A percentile compares a stretch with the other conserved stretches of the same genome.
Evolutionary conservation across 768 basidiomycete species (phyloP).

Genomic region (Rhodotorula toruloides): DNA sequence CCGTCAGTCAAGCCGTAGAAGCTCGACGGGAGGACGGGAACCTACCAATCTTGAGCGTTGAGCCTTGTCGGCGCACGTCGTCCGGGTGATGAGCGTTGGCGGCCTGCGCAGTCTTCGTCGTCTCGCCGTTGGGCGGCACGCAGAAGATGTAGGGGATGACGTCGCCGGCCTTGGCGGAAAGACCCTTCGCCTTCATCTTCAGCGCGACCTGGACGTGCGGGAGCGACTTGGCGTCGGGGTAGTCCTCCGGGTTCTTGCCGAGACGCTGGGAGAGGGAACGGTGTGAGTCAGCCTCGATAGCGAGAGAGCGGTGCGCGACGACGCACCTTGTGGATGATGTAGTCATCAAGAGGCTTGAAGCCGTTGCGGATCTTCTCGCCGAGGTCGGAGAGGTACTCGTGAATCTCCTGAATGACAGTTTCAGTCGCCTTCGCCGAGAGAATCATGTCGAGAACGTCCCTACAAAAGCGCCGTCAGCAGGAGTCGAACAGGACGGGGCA

Average conservation of each 20-base stretch:
- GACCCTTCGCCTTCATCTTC: slow-evolving; percentile 77
- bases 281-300: not conserved
- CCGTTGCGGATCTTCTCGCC: slow-evolving; percentile 74
- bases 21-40: slow-evolving; percentile 1
- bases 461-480: slow-evolving; percentile 43
- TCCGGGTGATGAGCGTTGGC: slow-evolving; percentile 91
- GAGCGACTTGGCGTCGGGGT: slow-evolving; percentile 88
- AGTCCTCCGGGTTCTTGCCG: slow-evolving; percentile 94
- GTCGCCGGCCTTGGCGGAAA: slow-evolving; percentile 74
- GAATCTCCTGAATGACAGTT: slow-evolving; percentile 81
- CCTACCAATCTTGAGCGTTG: slow-evolving; percentile 68
- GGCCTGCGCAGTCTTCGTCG: slow-evolving; percentile 70
- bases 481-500: not conserved
- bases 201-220: slow-evolving; percentile 96
- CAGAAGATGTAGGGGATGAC: slow-evolving; percentile 97
- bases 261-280: no score
- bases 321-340: slow-evolving; percentile 84
- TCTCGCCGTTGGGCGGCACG: slow-evolving; percentile 60
- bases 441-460: slow-evolving; percentile 83
- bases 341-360: slow-evolving; percentile 76
- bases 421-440: slow-evolving; percentile 83
- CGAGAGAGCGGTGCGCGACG: no score
- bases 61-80: slow-evolving; percentile 67
- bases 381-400: slow-evolving; percentile 75
- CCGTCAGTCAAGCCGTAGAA: no score